Base-by-base conservation (phyloP, 305 asterid species). In the Fraxinus latifolia region DNA sequence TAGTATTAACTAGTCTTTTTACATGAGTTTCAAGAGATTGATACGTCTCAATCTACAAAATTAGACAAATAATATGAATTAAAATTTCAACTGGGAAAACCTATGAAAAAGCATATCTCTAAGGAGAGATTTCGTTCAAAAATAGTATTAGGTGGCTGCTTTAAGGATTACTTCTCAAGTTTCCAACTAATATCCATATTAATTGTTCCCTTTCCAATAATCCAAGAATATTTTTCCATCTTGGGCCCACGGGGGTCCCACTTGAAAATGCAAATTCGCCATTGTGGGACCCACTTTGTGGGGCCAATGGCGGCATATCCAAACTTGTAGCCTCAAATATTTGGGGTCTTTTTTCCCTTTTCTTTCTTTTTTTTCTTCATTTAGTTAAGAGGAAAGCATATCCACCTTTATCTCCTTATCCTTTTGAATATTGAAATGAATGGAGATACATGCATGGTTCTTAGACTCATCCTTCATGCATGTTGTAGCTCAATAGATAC, bases 231-330 rank as follows among this genome's bases (percentile, higher is more conserved):
- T 32, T 15, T 17, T 71, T 1, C 3, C 19, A n/a, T 58, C 74
- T 27, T 62, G 29, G 78, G 60, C 8, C 76, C 27, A 71, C 76
- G 37, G 8, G 11, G 23, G 47, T 76, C 78, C 87, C 79, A 81
- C 81, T 77, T 7, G 83, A 84, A 14, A 76, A 65, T 74, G 76
- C 32, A 32, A 17, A 71, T 60, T 29, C 68, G 76, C 78, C 60
- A 53, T 7, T 29, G 39, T 55, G 87, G 82, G 50, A 78, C 85
- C 82, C 80, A 39, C 80, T 79, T 73, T 27, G 8, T 55, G 77
- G 82, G 76, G 39, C 67, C 83, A 34, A 68, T 7, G 17, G 1
- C 21, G 44, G 37, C 42, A 79, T 79, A 67, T 75, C 78, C 70
- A 67, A 80, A 36, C 42, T 14, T 71, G 27, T 71, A 32, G 75